These are phyloP conservation scores for Trypanosoma vivax DNA, from an alignment of 208 protist genomes.

Conservation along the genomic window DNA sequence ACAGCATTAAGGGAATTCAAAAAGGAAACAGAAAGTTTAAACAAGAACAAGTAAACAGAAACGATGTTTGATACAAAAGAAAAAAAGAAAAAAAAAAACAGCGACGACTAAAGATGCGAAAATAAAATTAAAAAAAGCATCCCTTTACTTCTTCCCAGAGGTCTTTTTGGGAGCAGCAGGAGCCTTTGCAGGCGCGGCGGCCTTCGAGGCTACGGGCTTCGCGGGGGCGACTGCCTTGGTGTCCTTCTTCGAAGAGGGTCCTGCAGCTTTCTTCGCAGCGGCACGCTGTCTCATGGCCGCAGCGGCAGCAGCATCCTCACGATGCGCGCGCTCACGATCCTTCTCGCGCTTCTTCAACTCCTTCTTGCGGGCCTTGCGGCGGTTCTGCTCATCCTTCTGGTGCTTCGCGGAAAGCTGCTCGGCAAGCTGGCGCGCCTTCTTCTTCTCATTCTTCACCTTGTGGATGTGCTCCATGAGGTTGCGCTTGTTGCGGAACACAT, in stretches of 20 bases:
- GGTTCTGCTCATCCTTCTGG: constrained; percentile 60
- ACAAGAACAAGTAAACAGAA: constrained; percentile 1
- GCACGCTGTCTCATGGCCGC: constrained; percentile 30
- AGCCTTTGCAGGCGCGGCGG: constrained; percentile 35
- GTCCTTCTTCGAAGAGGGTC: constrained; percentile 28
- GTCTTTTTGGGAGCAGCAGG: constrained; percentile 29
- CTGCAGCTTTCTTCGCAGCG: constrained; percentile 32
- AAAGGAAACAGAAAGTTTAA: constrained; percentile 11
- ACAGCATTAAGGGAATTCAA: neutral
- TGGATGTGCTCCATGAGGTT: constrained; percentile 98
- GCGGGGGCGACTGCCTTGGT: constrained; percentile 21
- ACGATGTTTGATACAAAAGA: neutral
- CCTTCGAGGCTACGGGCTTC: constrained; percentile 37
- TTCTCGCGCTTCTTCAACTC: constrained; percentile 73
- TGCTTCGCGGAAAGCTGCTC: constrained; percentile 82
- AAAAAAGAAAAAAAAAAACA: constrained; percentile 17
- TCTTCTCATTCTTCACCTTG: constrained; percentile 96
- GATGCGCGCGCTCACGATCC: constrained; percentile 63
- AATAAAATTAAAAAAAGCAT: constrained; percentile 15
- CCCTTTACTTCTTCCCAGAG: constrained; percentile 34
- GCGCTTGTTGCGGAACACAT: constrained; percentile 99
- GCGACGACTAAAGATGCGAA: too few relatives aligned
- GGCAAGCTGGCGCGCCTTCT: constrained; percentile 91
- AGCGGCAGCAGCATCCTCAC: constrained; percentile 43
- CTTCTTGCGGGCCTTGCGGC: constrained; percentile 60